A percentile compares a stretch with the other conserved stretches of the same genome.
Evolutionary conservation across 2,329 filamentous ascomycete species (phyloP).

Genomic region (Leptographium lundbergii): DNA sequence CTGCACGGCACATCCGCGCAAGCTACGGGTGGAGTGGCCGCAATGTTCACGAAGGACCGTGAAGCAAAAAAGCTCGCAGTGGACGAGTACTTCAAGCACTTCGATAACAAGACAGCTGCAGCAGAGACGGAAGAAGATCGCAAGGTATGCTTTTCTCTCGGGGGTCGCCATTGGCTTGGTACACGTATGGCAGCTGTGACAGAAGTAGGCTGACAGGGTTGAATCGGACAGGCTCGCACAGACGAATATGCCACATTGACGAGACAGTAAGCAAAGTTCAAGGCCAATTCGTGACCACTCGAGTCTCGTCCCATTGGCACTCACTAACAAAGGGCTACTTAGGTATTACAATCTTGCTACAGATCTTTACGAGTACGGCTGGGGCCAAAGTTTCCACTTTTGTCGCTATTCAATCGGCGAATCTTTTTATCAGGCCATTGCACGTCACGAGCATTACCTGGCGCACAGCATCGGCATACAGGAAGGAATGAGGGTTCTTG

Average conservation of each 20-base stretch:
- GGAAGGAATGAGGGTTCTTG: conserved; percentile 78
- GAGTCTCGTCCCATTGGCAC: background rate
- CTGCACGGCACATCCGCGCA: conserved; percentile 65
- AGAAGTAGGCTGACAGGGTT: background rate
- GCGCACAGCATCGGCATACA: conserved; percentile 78
- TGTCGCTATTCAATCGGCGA: conserved; percentile 84
- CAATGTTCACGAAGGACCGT: conserved; percentile 74
- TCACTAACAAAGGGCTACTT: background rate
- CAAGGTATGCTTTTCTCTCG: conserved; percentile 38
- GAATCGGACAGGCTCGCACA: conserved; percentile 48
- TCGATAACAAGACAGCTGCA: conserved; percentile 60
- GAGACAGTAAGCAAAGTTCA: conserved; percentile 48
- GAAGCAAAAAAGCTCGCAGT: conserved; percentile 45
- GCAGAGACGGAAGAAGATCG: conserved; percentile 75
- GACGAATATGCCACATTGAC: conserved; percentile 89
- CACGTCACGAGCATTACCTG: conserved; percentile 95
- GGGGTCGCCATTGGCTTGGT: background rate
- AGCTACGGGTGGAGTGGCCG: conserved; percentile 59
- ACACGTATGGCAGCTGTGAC: no score
- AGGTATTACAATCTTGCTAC: conserved; percentile 97
- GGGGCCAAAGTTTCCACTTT: conserved; percentile 96
- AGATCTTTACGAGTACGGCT: conserved; percentile 92
- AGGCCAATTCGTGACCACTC: background rate
- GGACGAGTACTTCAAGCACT: conserved; percentile 80
- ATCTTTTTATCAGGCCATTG: conserved; percentile 80